These are phyloP conservation scores for Penicillium sp. DNA, from an alignment of 2,329 filamentous ascomycete species.

Conservation along the genomic window DNA sequence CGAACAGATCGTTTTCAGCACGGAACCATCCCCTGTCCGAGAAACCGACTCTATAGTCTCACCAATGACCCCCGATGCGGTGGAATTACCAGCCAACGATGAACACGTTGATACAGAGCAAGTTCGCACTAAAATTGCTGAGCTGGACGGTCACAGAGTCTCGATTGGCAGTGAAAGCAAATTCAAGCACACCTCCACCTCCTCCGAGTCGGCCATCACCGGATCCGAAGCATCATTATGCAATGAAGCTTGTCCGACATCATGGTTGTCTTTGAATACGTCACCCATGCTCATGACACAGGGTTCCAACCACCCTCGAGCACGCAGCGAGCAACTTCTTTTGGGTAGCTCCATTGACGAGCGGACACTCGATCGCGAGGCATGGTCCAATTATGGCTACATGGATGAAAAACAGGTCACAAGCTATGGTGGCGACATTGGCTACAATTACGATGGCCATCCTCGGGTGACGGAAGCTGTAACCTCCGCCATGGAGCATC, in stretches of 20 bases:
- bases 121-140: not conserved
- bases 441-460: conserved; percentile 1
- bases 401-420: conserved; percentile 8
- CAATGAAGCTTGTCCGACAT: conserved; percentile 6
- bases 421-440: conserved; percentile 1
- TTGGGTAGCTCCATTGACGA: conserved; percentile 7
- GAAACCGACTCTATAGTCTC: conserved; percentile 9
- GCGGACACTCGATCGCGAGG: conserved; percentile 4
- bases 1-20: conserved; percentile 7
- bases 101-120: conserved; percentile 1
- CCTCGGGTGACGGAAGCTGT: conserved; percentile 21
- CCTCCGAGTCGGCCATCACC: conserved; percentile 22
- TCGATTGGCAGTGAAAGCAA: not conserved
- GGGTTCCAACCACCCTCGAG: not conserved
- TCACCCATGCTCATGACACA: not conserved
- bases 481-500: conserved; percentile 27
- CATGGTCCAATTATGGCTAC: conserved; percentile 7
- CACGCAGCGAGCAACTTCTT: conserved; percentile 2
- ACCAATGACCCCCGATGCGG: conserved; percentile 3
- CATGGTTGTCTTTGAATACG: conserved; percentile 9
- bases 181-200: conserved; percentile 14
- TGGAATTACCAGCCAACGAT: not conserved
- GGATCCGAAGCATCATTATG: conserved; percentile 19
- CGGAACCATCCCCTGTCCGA: conserved; percentile 1
- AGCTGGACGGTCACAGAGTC: not conserved